Percentiles rank a stretch among this genome's conserved stretches.
These are phyloP conservation scores for Plantago coronopus DNA, from an alignment of 305 asterid species.

Conservation along the genomic window DNA sequence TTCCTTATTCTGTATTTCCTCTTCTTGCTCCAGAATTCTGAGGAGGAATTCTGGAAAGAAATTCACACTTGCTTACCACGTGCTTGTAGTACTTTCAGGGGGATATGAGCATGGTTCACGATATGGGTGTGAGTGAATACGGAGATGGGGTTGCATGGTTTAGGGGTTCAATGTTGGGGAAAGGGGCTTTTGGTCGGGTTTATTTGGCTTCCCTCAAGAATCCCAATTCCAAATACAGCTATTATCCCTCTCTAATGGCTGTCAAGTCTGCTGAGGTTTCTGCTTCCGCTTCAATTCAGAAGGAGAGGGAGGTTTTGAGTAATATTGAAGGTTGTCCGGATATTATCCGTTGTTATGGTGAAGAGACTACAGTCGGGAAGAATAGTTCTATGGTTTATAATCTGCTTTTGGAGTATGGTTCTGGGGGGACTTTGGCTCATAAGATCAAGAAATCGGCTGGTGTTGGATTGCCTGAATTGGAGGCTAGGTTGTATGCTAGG, in stretches of 20 bases:
- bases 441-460: constrained; percentile 44
- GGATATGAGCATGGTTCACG: constrained; percentile 16
- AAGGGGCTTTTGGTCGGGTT: constrained; percentile 78
- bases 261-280: constrained; percentile 94
- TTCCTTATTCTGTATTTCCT: no score
- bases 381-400: constrained; percentile 73
- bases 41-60: no score
- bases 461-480: constrained; percentile 53
- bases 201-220: constrained; percentile 72
- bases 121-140: constrained; percentile 29
- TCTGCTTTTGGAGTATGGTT: constrained; percentile 73
- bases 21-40: no score
- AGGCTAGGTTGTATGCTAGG: constrained; percentile 52
- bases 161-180: constrained; percentile 75
- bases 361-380: constrained; percentile 60
- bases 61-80: no score
- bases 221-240: constrained; percentile 62
- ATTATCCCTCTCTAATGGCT: constrained; percentile 70
- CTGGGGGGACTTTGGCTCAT: constrained; percentile 76
- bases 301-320: constrained; percentile 66
- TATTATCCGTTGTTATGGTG: constrained; percentile 66
- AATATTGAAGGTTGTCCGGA: constrained; percentile 55
- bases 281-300: constrained; percentile 80
- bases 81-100: constrained; percentile 1
- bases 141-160: constrained; percentile 87